These are phyloP conservation scores for Aspergillus tubingensis DNA, from an alignment of 2,329 filamentous ascomycete species.

Conservation along the genomic window DNA sequence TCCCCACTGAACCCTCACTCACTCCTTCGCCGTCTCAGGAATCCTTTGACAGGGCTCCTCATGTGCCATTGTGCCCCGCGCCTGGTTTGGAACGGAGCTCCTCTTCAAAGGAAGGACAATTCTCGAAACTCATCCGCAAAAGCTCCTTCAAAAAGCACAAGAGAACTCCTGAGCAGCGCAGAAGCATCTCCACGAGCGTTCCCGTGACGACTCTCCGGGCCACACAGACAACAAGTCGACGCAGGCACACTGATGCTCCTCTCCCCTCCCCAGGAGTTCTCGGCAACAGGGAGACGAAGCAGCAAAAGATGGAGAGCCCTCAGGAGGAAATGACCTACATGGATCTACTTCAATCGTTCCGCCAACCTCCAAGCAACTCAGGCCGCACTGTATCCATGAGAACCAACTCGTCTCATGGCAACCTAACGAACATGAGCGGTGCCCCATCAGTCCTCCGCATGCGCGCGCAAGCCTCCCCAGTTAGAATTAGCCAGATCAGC, in stretches of 20 bases:
- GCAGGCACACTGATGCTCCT: constrained; percentile 46
- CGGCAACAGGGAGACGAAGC: constrained; percentile 20
- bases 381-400: constrained; percentile 17
- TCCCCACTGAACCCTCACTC: constrained; percentile 36
- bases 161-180: constrained; percentile 29
- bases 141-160: constrained; percentile 34
- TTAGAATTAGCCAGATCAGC: constrained; percentile 22
- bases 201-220: constrained; percentile 24
- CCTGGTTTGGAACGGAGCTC: constrained; percentile 26
- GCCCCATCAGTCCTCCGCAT: constrained; percentile 34
- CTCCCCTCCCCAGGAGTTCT: constrained; percentile 36
- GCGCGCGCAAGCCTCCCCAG: constrained; percentile 35
- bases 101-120: constrained; percentile 34
- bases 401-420: constrained; percentile 13
- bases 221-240: constrained; percentile 26
- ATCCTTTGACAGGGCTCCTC: constrained; percentile 23
- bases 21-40: constrained; percentile 33
- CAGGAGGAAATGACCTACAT: constrained; percentile 32
- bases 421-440: constrained; percentile 13
- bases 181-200: constrained; percentile 33
- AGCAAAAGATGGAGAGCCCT: constrained; percentile 17
- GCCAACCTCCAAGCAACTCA: constrained; percentile 5
- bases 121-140: constrained; percentile 34
- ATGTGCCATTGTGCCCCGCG: constrained; percentile 12
- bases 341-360: constrained; percentile 27